These are phyloP conservation scores for Clonostachys rosea DNA, from an alignment of 2,329 filamentous ascomycete species.

Conservation along the genomic window DNA sequence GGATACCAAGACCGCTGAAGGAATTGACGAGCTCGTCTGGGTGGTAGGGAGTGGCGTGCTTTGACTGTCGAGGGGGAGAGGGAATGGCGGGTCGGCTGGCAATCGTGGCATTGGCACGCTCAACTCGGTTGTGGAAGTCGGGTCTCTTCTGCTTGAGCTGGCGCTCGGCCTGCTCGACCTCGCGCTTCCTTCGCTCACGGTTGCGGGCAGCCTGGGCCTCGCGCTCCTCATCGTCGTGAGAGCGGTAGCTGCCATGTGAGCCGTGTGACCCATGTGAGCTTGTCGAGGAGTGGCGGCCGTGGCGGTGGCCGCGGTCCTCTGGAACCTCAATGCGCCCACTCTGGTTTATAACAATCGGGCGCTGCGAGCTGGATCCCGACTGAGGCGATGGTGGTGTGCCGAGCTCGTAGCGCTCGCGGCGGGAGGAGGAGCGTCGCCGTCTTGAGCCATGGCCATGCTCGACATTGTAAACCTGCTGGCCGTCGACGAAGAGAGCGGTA, in stretches of 20 bases:
- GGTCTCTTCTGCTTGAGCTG: slow-evolving; percentile 18
- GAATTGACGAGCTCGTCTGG: slow-evolving; percentile 25
- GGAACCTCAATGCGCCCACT: slow-evolving; percentile 8
- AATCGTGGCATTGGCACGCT: slow-evolving; percentile 35
- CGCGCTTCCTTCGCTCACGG: slow-evolving; percentile 4
- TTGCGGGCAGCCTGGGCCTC: slow-evolving; percentile 14
- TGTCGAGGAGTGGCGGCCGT: slow-evolving; percentile 4
- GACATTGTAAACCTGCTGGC: slow-evolving; percentile 24
- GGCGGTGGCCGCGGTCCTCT: slow-evolving; percentile 24
- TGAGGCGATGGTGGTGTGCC: slow-evolving; percentile 38
- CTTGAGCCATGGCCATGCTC: slow-evolving; percentile 10
- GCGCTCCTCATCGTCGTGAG: slow-evolving; percentile 18
- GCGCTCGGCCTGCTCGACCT: slow-evolving; percentile 6
- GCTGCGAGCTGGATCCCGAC: slow-evolving; percentile 13
- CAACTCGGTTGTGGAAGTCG: slow-evolving; percentile 24
- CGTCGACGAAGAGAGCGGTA: slow-evolving; percentile 30
- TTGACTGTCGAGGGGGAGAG: slow-evolving; percentile 12
- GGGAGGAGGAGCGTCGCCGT: slow-evolving; percentile 7
- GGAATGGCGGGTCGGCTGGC: slow-evolving; percentile 26
- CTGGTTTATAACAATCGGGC: slow-evolving; percentile 32
- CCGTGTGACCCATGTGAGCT: slow-evolving; percentile 16
- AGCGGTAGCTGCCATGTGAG: slow-evolving; percentile 25
- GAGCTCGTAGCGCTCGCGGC: slow-evolving; percentile 37
- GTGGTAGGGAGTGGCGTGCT: slow-evolving; percentile 9
- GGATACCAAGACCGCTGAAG: slow-evolving; percentile 23